Base-by-base conservation (phyloP, 352 stramenopile species). In the Phytophthora chlamydospora region DNA sequence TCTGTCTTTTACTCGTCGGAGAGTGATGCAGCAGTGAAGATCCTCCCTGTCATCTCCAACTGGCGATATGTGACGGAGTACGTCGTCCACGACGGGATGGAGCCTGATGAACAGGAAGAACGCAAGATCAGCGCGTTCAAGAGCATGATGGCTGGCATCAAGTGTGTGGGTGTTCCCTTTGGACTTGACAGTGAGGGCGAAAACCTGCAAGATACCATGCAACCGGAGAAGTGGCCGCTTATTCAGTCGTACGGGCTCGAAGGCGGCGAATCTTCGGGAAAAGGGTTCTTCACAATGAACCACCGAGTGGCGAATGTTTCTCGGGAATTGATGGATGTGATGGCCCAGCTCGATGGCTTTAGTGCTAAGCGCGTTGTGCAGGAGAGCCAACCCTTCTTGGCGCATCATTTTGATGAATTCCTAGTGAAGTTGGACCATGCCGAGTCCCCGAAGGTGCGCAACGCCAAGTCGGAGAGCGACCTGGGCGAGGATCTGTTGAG, bases 221-320 rank as follows among this genome's bases (percentile, higher is more conserved):
- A 88, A 8, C 67, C 75, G 0, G 85, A 93, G 48, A 90, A 89
- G 39, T 91, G 85, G 85, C 85, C 85, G 14, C 58, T 93, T 8
- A 64, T 93, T 17, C 85, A 93, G 58, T 83, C 80, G 0, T 93
- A 81, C 38, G 85, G 75, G 0, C 55, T 91, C 2, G 83, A 92
- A 41, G 62, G 68, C 10, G 60, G 73, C 3, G 66, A 55, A 3
- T 63, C 45, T 0, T 60, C 61, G 7, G 58, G 42, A 4, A 80
- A 74, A 36, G 85, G 85, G 0, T 93, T 93, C 65, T 88, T 93
- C 56, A 90, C 82, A 0, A 93, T 90, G 82, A 81, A 87, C 58
- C 81, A 91, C 46, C 39, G 60, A 33, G 76, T 90, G 33, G 66
- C 91, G 5, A 89, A 91, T 39, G 58, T 88, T 14, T 80, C 78